A percentile compares a stretch with the other conserved stretches of the same genome.
Conservation (phyloP, 1,284 basidiomycete species). For the Anthracocystis panici-leucophaei region DNA sequence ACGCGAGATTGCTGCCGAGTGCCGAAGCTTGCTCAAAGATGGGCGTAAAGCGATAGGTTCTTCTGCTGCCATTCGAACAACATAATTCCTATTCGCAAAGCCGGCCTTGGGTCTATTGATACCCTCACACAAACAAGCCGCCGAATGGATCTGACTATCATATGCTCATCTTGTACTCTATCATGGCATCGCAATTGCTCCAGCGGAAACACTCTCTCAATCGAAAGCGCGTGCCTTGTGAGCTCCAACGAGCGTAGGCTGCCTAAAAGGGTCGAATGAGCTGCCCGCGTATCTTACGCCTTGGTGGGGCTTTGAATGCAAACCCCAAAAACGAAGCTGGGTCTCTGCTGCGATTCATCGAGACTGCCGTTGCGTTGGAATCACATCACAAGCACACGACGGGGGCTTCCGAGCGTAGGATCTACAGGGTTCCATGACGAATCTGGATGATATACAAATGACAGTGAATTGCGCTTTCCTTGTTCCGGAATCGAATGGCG, state of each 20-base stretch:
- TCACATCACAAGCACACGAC: background rate
- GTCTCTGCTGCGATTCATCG: background rate
- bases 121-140: background rate
- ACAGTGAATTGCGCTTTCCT: background rate
- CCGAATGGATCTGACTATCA: background rate
- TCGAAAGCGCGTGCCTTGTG: too few species aligned
- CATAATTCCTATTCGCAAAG: background rate
- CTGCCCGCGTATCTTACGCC: too few species aligned
- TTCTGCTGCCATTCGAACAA: background rate
- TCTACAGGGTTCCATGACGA: conserved; percentile 35
- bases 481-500: background rate
- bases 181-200: background rate
- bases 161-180: background rate
- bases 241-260: too few species aligned
- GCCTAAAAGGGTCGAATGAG: too few species aligned
- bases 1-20: conserved; percentile 55
- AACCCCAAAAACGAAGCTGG: background rate
- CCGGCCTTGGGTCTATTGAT: background rate
- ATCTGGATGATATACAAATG: conserved; percentile 40
- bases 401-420: conserved; percentile 3
- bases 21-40: conserved; percentile 52
- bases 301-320: too few species aligned
- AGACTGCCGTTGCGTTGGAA: background rate
- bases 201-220: background rate
- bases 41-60: conserved; percentile 31